Base-by-base conservation (phyloP, 768 basidiomycete species). In the Russula virescens region DNA sequence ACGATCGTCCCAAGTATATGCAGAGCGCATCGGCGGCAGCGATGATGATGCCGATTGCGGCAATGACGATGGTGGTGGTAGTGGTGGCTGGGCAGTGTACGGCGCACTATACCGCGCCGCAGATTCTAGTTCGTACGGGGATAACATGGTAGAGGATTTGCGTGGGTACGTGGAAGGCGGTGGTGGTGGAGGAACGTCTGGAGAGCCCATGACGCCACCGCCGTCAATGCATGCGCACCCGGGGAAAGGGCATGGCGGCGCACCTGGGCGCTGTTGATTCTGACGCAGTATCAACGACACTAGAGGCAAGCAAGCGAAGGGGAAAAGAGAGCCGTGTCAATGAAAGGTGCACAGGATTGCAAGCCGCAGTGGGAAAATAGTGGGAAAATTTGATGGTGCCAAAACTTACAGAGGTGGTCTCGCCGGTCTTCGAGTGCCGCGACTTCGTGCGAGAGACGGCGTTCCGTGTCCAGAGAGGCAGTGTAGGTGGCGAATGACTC, bases 281-380 rank as follows among this genome's bases (percentile, higher is more conserved):
- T 67, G 66, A n/a, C 66, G 66, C 31, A 67, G 54, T 18, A 67
- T 40, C 23, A 60, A 54, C 14, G 66, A 65, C n/a, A 67, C 66
- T 65, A 23, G 11, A 45, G 13, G 38, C 10, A 3, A 34, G 40
- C 23, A 10, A 28, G 47, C 25, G 18, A 21, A 21, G 4, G 49
- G 8, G 38, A 11, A 43, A 3, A 43, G 18, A 43, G 3, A 19
- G 18, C 18, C 5, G 2, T n/a, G 42, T 63, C 42, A 63, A 46
- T 8, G 31, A 31, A 31, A 31, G 31, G 31, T 3, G 31, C 31
- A 31, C 31, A 31, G 31, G 31, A 31, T 31, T 31, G 31, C 31
- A 3, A 8, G 31, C 31, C 31, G 31, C 5, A 34, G 19, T 19
- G 16, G n/a, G 10, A 52, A 19, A 18, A 13, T 40, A 16, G 13